Percentiles rank a stretch among this genome's conserved stretches.
Evolutionary conservation across 2,329 filamentous ascomycete genomes (phyloP).

Genomic region (Rugonectria rugulosa): DNA sequence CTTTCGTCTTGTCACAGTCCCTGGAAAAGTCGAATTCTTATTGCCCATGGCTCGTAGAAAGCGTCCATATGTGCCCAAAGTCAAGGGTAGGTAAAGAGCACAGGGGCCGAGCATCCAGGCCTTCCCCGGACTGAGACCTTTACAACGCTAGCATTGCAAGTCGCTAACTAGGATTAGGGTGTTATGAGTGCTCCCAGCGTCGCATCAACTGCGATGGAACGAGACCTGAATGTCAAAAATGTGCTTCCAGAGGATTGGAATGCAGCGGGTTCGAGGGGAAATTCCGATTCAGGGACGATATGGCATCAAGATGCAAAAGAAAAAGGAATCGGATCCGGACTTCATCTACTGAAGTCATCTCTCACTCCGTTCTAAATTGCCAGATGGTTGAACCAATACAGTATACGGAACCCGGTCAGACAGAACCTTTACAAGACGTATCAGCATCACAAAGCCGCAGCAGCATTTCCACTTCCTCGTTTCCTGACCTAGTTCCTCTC

Average conservation of each 20-base stretch:
- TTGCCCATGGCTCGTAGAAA: constrained; percentile 20
- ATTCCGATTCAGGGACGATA: constrained; percentile 14
- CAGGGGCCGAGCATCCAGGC: too few relatives aligned
- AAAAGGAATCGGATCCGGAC: background rate
- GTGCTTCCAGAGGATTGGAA: constrained; percentile 3
- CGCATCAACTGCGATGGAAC: constrained; percentile 17
- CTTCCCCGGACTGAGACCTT: too few relatives aligned
- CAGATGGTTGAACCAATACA: too few relatives aligned
- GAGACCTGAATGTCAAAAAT: constrained; percentile 7
- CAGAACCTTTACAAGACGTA: too few relatives aligned
- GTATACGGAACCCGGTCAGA: too few relatives aligned
- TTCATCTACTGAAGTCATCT: background rate
- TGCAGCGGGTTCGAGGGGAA: constrained; percentile 13
- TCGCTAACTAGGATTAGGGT: background rate
- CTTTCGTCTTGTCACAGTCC: too few relatives aligned
- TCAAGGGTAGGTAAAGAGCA: constrained; percentile 18
- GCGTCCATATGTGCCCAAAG: constrained; percentile 13
- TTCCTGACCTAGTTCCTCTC: background rate
- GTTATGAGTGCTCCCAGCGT: constrained; percentile 15
- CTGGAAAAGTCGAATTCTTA: too few relatives aligned
- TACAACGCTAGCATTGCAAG: background rate
- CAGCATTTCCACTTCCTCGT: background rate
- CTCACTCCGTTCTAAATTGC: background rate
- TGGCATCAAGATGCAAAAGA: background rate
- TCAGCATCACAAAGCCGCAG: background rate